Evolutionary conservation across 1,139 yeast species (phyloP).

Genomic region (Diutina catenulata): DNA sequence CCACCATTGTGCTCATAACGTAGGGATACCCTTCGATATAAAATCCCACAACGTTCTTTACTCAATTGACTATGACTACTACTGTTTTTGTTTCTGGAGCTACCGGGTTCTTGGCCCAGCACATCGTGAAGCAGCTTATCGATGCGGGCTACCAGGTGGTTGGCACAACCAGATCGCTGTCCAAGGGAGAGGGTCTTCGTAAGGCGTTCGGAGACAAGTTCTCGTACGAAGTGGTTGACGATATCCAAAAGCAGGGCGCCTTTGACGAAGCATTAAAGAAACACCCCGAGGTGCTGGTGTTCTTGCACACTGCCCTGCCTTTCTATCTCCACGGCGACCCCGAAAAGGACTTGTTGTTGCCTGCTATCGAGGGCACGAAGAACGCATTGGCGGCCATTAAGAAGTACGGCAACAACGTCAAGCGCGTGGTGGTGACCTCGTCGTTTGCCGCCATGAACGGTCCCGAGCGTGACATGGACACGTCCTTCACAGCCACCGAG

Average conservation of each 20-base stretch:
- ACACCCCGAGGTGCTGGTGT: constrained; percentile 17
- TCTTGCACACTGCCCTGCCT: constrained; percentile 13
- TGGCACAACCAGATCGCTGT: not conserved
- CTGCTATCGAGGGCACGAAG: constrained; percentile 42
- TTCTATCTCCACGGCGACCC: constrained; percentile 19
- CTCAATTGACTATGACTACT: too few relatives aligned
- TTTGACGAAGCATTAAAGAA: constrained; percentile 6
- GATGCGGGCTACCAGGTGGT: constrained; percentile 10
- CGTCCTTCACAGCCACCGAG: too few relatives aligned
- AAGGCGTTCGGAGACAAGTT: constrained; percentile 5
- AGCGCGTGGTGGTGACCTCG: constrained; percentile 18
- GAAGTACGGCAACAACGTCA: constrained; percentile 16
- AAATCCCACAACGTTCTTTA: too few relatives aligned
- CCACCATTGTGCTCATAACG: too few relatives aligned
- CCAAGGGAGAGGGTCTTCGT: not conserved
- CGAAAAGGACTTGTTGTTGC: constrained; percentile 30
- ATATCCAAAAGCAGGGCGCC: constrained; percentile 7
- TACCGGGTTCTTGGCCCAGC: constrained; percentile 48
- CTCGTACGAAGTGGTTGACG: constrained; percentile 9
- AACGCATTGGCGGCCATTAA: constrained; percentile 26
- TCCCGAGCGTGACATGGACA: too few relatives aligned
- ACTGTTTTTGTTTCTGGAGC: too few relatives aligned
- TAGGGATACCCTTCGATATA: too few relatives aligned
- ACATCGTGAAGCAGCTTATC: constrained; percentile 23
- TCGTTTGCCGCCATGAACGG: constrained; percentile 23